Base-by-base conservation (phyloP, 2,329 filamentous ascomycete genomes). In the Leptodontidium sp. region DNA sequence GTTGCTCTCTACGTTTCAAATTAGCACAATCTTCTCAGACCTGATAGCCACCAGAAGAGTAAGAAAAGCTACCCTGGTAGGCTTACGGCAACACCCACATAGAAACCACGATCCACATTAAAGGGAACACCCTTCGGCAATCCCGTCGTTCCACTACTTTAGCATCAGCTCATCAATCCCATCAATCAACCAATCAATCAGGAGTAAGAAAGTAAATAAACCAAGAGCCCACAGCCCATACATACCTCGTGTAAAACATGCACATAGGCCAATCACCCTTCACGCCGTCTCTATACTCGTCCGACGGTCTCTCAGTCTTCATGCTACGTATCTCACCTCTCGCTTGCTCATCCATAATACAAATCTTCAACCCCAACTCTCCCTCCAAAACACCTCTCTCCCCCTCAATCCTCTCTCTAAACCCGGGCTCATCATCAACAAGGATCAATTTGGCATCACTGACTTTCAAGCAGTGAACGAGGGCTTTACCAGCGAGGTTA, bases 41-140 rank as follows among this genome's bases (percentile, higher is more conserved):
- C 7, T 6, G 12, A 21, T 5, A 62, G 24, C 15, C 29, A 38
- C 7, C 21, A 21, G 24, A 68, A 21, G 47, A 50, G n/a, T n/a
- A 50, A 47, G 40, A 29, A 32, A 17, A 64, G 21, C 26, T 12
- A 57, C 35, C 4, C 66, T 47, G 40, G 24, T 49, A 62, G 43
- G 43, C 59, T 65, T 72, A 77, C 73, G 29, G 65, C 73, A 79
- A 71, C 40, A 65, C 72, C 61, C 69, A 45, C 52, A 67, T 67
- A 66, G 79, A 74, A 82, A 0, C 76, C 78, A 21, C 80, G 82
- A 2, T 81, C 79, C 9, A 85, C 84, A 21, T 87, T 87, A 72
- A 92, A 88, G 0, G 84, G 78, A 73, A 89, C 90, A 0, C 88
- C 91, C 78, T 94, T 94, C 12, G 92, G 91, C 72, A 92, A 79